These are phyloP conservation scores for Trichoderma cornu-damae DNA, from an alignment of 2,329 filamentous ascomycete genomes.

Conservation along the genomic window DNA sequence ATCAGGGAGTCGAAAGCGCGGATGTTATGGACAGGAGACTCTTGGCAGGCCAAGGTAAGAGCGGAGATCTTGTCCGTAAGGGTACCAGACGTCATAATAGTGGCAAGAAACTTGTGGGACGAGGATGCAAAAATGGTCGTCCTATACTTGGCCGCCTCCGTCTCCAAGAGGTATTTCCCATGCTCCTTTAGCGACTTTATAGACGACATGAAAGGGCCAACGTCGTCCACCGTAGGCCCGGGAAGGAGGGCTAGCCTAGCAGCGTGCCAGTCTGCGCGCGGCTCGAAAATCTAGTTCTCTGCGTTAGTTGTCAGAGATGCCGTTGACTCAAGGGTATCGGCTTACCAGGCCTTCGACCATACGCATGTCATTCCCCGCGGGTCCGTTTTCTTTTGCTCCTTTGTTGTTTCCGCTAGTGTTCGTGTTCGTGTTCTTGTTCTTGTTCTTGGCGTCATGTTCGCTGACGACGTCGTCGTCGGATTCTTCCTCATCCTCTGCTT, in stretches of 20 bases:
- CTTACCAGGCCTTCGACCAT: slow-evolving; percentile 36
- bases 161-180: slow-evolving; percentile 68
- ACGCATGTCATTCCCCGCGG: slow-evolving; percentile 18
- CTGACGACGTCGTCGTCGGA: slow-evolving; percentile 4
- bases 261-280: slow-evolving; percentile 54
- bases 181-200: slow-evolving; percentile 58
- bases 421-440: background rate
- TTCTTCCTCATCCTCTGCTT: slow-evolving; percentile 26
- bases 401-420: background rate
- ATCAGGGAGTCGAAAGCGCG: slow-evolving; percentile 85
- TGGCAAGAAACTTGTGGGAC: slow-evolving; percentile 92
- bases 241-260: slow-evolving; percentile 42
- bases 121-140: slow-evolving; percentile 72
- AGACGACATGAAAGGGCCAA: slow-evolving; percentile 39
- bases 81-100: slow-evolving; percentile 94
- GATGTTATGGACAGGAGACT: slow-evolving; percentile 88
- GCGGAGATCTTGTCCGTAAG: slow-evolving; percentile 96
- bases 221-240: slow-evolving; percentile 41
- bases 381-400: background rate
- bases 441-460: background rate
- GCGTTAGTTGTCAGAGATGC: slow-evolving; percentile 33
- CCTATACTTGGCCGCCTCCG: slow-evolving; percentile 71
- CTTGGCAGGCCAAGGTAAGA: slow-evolving; percentile 87
- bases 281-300: slow-evolving; percentile 48
- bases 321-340: slow-evolving; percentile 7